Evolutionary conservation across 768 basidiomycete genomes (phyloP), one percentile per base, ranked within the genome.

Genomic region (Tricholoma matsutake): DNA sequence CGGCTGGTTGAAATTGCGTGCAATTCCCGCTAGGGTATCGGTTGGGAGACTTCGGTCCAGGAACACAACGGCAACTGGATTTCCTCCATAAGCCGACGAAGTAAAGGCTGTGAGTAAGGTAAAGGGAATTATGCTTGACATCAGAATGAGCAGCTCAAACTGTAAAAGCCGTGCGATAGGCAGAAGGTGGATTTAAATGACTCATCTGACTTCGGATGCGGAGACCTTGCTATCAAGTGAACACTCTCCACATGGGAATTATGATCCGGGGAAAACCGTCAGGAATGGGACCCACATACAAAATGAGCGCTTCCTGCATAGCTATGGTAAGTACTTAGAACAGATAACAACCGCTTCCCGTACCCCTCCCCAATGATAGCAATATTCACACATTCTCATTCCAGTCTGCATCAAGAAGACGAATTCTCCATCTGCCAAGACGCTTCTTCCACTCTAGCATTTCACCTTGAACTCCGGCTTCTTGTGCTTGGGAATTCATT

Each of bases 391-490:
- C 72, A 59, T 74, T 73, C 61, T 82, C 80, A 61, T 79, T 85
- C 89, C 92, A 92, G 60, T 90, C 85, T 14, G 82, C 79, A 67
- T 94, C 92, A 57, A 93, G 75, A 29, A 94, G 73, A 20, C 80
- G 78, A 52, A 94, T 81, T 1, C 83, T 78, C 66, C 82, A 77
- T 58, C 84, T 77, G 10, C 75, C 75, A 32, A 94, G 76, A 56
- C 87, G 81, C 52, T 82, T 79, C 61, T 79, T 80, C 92, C 92
- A 94, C 59, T 86, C 82, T 63, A 79, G 76, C 84, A 94, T 87
- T 70, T 91, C 88, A 45, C 91, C 92, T 72, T 92, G 91, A 13
- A 91, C 82, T 7, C 92, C 92, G 6, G 91, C 83, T 63, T 82
- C 85, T 64, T 83, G 85, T 25, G 92, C 92, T 61, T 81, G 78